These are phyloP conservation scores for Didymella segeticola DNA, from an alignment of 2,329 filamentous ascomycete genomes.

Conservation along the genomic window DNA sequence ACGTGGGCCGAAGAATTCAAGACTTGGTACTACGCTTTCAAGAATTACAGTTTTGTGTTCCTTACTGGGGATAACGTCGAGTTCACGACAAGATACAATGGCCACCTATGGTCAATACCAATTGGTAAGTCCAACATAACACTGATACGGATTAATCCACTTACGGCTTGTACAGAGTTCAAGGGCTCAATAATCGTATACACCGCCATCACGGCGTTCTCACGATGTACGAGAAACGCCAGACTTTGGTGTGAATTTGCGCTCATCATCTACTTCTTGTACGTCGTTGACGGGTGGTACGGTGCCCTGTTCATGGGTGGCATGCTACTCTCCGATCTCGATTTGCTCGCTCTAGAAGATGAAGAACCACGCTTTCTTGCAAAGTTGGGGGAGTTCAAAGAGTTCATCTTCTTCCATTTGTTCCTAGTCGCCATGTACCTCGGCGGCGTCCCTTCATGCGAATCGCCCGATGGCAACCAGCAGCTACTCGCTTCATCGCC, in stretches of 20 bases:
- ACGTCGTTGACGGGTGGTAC: conserved; percentile 70
- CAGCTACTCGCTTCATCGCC: conserved; percentile 59
- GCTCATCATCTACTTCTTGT: conserved; percentile 70
- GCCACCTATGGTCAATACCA: conserved; percentile 48
- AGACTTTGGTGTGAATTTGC: conserved; percentile 62
- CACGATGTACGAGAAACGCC: conserved; percentile 61
- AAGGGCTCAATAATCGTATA: conserved; percentile 70
- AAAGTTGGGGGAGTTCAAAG: conserved; percentile 60
- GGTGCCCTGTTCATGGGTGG: conserved; percentile 51
- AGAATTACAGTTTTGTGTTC: conserved; percentile 74
- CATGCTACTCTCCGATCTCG: conserved; percentile 47
- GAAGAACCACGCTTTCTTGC: conserved; percentile 55
- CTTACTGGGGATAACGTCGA: conserved; percentile 62
- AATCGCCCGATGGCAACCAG: conserved; percentile 48
- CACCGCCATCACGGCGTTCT: conserved; percentile 63
- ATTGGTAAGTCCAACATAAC: conserved; percentile 16
- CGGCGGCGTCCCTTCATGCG: conserved; percentile 65
- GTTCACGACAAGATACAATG: conserved; percentile 54
- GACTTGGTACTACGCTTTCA: conserved; percentile 50
- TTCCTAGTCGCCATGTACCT: conserved; percentile 63
- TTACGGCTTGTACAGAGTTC: conserved; percentile 34
- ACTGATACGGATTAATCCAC: too few relatives aligned
- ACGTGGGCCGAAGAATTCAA: conserved; percentile 39
- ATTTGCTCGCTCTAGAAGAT: conserved; percentile 38
- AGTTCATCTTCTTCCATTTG: conserved; percentile 45